Evolutionary conservation across 1,139 yeast genomes (phyloP).

Genomic region (Nematodospora anomalae): DNA sequence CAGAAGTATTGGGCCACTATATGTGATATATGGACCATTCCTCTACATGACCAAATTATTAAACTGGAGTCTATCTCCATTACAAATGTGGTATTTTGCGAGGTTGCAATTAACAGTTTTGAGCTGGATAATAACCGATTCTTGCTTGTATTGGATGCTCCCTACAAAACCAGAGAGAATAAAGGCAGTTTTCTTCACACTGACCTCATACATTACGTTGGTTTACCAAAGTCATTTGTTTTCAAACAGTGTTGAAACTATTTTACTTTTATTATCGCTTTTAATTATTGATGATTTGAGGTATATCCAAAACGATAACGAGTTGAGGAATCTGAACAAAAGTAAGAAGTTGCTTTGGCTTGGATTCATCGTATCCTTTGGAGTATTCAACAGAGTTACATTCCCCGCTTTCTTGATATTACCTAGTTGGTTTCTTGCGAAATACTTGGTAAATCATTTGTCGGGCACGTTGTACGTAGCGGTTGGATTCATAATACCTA

Average conservation of each 20-base stretch:
- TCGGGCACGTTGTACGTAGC: slow-evolving; percentile 23
- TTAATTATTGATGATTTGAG: slow-evolving; percentile 51
- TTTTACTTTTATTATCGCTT: slow-evolving; percentile 57
- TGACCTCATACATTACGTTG: slow-evolving; percentile 78
- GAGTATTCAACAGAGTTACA: slow-evolving; percentile 82
- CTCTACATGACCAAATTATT: slow-evolving; percentile 31
- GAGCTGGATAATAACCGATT: slow-evolving; percentile 61
- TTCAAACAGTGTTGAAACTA: slow-evolving; percentile 83
- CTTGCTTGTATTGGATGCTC: slow-evolving; percentile 48
- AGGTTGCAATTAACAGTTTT: slow-evolving; percentile 58
- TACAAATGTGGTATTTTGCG: slow-evolving; percentile 53
- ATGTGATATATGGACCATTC: slow-evolving; percentile 70
- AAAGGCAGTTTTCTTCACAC: slow-evolving; percentile 63
- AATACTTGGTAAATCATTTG: slow-evolving; percentile 32
- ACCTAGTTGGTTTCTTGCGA: slow-evolving; percentile 50
- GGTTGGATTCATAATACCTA: slow-evolving; percentile 33
- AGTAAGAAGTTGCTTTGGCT: slow-evolving; percentile 11
- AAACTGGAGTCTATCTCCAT: slow-evolving; percentile 32
- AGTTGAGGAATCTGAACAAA: slow-evolving; percentile 12
- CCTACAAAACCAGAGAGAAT: slow-evolving; percentile 62
- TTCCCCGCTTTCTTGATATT: slow-evolving; percentile 71
- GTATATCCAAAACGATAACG: slow-evolving; percentile 22
- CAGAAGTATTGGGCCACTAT: slow-evolving; percentile 71
- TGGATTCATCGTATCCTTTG: slow-evolving; percentile 50
- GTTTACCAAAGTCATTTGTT: slow-evolving; percentile 85